phyloP scores from a whole-genome alignment of 1,139 yeast species.

The Yamadazyma membranifaciens region DNA sequence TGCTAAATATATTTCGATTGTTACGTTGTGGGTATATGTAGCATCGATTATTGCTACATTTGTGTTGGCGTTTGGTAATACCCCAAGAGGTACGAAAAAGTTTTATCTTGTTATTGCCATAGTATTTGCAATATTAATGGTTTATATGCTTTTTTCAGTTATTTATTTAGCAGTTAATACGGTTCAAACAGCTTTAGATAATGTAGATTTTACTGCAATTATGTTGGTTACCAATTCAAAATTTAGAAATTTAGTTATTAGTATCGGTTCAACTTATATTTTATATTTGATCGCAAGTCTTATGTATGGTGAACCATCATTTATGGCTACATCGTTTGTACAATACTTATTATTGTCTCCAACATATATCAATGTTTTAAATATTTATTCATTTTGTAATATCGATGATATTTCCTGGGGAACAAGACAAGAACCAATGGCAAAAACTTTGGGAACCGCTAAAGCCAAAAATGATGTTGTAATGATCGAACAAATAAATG shows the following conservation, averaged over 20 bases:
- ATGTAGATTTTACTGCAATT: constrained; percentile 42
- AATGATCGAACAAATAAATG: constrained; percentile 52
- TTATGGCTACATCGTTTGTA: constrained; percentile 68
- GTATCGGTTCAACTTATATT: constrained; percentile 80
- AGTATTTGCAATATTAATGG: constrained; percentile 46
- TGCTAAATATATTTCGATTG: constrained; percentile 42
- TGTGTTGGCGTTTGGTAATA: constrained; percentile 48
- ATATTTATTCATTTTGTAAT: constrained; percentile 82
- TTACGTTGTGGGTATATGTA: constrained; percentile 44
- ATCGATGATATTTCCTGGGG: constrained; percentile 90
- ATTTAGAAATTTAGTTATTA: constrained; percentile 84
- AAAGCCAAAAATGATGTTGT: constrained; percentile 62
- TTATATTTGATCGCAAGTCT: constrained; percentile 77
- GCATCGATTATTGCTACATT: constrained; percentile 44
- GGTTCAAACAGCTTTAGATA: constrained; percentile 39
- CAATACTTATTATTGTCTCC: constrained; percentile 76
- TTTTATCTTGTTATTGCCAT: constrained; percentile 43
- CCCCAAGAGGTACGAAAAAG: constrained; percentile 46
- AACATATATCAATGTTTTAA: constrained; percentile 72
- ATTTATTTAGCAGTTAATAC: constrained; percentile 79
- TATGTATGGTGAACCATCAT: constrained; percentile 74
- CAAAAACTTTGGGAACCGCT: constrained; percentile 71
- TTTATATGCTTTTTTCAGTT: constrained; percentile 64
- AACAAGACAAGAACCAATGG: constrained; percentile 68
- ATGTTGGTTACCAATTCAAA: constrained; percentile 59